Evolutionary conservation across 2,329 filamentous ascomycete species (phyloP).

Genomic region (Xylariaceae sp.): DNA sequence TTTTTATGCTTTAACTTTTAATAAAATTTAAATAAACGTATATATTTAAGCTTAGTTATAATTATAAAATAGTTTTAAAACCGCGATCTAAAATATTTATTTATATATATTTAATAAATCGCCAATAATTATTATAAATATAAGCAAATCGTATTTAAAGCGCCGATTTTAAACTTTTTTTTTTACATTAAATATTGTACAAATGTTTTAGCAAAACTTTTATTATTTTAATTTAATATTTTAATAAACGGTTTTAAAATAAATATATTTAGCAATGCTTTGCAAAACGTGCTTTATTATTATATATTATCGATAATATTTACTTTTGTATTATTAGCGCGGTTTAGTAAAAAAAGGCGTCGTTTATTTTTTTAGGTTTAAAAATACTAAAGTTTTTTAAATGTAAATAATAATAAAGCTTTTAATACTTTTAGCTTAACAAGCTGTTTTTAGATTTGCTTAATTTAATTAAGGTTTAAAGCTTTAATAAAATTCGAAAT

Average conservation of each 20-base stretch:
- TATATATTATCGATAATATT: not conserved
- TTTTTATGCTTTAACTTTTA: too few species aligned
- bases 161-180: not conserved
- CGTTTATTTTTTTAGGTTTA: not conserved
- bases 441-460: not conserved
- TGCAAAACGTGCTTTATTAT: not conserved
- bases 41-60: too few species aligned
- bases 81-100: too few species aligned
- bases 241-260: not conserved
- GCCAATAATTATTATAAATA: too few species aligned
- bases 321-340: too few species aligned
- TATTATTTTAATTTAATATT: not conserved
- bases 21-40: too few species aligned
- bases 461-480: too few species aligned
- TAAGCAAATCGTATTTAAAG: too few species aligned
- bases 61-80: too few species aligned
- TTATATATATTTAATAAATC: too few species aligned
- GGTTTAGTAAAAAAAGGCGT: too few species aligned
- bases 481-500: too few species aligned
- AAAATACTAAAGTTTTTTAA: not conserved
- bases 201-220: not conserved
- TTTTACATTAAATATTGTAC: not conserved
- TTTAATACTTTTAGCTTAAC: not conserved
- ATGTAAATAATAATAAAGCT: not conserved
- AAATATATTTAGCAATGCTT: not conserved